These are phyloP conservation scores for Apiotrichum siamense DNA, from an alignment of 1,284 basidiomycete genomes.

Conservation along the genomic window DNA sequence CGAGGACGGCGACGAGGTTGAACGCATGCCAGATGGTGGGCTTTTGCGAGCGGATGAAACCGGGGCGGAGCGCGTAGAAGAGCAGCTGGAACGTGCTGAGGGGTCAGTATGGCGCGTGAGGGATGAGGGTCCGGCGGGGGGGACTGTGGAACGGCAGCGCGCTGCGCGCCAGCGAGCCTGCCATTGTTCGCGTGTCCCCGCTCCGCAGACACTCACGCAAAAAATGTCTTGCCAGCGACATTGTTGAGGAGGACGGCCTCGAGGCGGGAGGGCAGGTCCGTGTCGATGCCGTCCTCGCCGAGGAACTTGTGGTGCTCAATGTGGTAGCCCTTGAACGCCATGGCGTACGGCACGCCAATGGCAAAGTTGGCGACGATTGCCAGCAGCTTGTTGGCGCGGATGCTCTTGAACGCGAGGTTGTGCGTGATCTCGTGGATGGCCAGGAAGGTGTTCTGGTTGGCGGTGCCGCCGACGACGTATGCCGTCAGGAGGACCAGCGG, in stretches of 20 bases:
- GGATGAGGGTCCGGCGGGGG: background rate
- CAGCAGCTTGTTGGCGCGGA: constrained; percentile 75
- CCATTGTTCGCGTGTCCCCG: no score
- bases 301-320: constrained; percentile 87
- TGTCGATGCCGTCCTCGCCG: constrained; percentile 85
- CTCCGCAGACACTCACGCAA: constrained; percentile 81
- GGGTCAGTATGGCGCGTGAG: constrained; percentile 6
- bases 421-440: constrained; percentile 99
- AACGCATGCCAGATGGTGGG: constrained; percentile 76
- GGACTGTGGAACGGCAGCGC: no score
- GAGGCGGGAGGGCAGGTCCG: constrained; percentile 80
- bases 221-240: constrained; percentile 95
- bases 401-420: constrained; percentile 84
- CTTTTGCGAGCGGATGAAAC: constrained; percentile 80
- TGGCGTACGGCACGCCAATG: constrained; percentile 90
- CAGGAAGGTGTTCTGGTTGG: constrained; percentile 95
- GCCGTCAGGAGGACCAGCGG: constrained; percentile 68
- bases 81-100: constrained; percentile 90
- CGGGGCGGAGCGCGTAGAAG: constrained; percentile 94
- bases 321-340: constrained; percentile 96
- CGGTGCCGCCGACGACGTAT: constrained; percentile 85
- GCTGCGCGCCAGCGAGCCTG: no score
- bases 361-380: constrained; percentile 88
- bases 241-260: constrained; percentile 87
- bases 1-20: constrained; percentile 66